phyloP scores from a whole-genome alignment of 2,329 filamentous ascomycete genomes.

The Ramularia endophylla region DNA sequence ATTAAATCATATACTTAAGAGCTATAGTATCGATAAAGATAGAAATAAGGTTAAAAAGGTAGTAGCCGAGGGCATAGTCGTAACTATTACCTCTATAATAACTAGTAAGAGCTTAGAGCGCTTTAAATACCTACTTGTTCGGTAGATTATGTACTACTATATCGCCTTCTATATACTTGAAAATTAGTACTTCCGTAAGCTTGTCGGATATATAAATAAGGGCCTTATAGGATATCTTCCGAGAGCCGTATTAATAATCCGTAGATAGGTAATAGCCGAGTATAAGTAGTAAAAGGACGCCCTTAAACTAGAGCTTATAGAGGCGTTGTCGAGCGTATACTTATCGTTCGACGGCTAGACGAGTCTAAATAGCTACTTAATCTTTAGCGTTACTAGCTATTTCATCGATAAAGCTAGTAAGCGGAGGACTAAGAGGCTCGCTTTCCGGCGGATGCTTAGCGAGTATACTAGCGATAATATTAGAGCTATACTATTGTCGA shows the following conservation, averaged over 20 bases:
- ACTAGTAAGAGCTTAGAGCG: neutral
- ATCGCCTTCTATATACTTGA: conserved; percentile 8
- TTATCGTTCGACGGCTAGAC: conserved; percentile 5
- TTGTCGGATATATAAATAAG: conserved; percentile 3
- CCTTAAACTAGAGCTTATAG: neutral
- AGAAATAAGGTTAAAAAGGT: too few species aligned
- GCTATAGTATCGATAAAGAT: too few species aligned
- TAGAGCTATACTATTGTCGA: neutral
- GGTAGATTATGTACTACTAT: conserved; percentile 7
- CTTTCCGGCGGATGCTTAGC: conserved; percentile 3
- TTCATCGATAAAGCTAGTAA: conserved; percentile 1
- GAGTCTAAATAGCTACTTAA: conserved; percentile 3
- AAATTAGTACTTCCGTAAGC: conserved; percentile 6
- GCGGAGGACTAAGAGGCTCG: conserved; percentile 1
- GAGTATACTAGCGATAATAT: conserved; percentile 2
- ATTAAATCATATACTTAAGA: too few species aligned
- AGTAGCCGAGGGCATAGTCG: too few species aligned
- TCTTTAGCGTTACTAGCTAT: conserved; percentile 3
- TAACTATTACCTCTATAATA: neutral
- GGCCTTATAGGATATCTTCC: conserved; percentile 2
- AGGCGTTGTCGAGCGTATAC: neutral
- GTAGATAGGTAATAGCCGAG: conserved; percentile 4
- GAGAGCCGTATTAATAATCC: conserved; percentile 1
- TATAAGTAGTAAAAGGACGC: conserved; percentile 3
- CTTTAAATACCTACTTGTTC: conserved; percentile 6